Conservation (phyloP, 805 yeast genomes). For the Metschnikowia vanudenii region DNA sequence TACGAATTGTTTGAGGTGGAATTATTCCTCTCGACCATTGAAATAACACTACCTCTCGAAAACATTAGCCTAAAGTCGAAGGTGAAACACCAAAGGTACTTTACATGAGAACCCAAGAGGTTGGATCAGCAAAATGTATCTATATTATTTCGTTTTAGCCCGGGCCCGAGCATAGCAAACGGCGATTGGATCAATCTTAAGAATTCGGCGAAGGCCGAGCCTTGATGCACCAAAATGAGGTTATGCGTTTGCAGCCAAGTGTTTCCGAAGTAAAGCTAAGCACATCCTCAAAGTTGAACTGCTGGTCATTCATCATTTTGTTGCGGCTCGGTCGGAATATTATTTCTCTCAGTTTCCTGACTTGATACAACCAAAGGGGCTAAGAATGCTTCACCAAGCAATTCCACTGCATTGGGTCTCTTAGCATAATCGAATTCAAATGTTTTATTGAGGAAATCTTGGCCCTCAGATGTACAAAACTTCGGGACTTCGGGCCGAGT, state of each 20-base stretch:
- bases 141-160: too few relatives aligned
- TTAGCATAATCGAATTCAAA: constrained; percentile 73
- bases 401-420: constrained; percentile 71
- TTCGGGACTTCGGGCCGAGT: constrained; percentile 78
- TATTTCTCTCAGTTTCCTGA: neutral
- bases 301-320: neutral
- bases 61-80: too few relatives aligned
- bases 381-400: constrained; percentile 64
- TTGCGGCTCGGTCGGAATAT: neutral
- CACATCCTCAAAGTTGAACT: neutral
- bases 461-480: constrained; percentile 66
- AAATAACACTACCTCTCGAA: too few relatives aligned
- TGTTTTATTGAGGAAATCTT: constrained; percentile 60
- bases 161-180: neutral
- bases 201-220: too few relatives aligned
- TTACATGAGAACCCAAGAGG: neutral
- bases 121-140: too few relatives aligned
- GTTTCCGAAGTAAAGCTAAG: neutral
- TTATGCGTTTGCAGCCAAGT: neutral
- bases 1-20: too few relatives aligned
- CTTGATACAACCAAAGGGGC: constrained; percentile 45
- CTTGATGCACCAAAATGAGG: neutral
- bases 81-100: too few relatives aligned
- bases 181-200: neutral
- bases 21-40: too few relatives aligned